Percentiles rank a stretch among this genome's conserved stretches.
Evolutionary conservation across 2,329 filamentous ascomycete genomes (phyloP).

Genomic region (Metarhizium guizhouense): DNA sequence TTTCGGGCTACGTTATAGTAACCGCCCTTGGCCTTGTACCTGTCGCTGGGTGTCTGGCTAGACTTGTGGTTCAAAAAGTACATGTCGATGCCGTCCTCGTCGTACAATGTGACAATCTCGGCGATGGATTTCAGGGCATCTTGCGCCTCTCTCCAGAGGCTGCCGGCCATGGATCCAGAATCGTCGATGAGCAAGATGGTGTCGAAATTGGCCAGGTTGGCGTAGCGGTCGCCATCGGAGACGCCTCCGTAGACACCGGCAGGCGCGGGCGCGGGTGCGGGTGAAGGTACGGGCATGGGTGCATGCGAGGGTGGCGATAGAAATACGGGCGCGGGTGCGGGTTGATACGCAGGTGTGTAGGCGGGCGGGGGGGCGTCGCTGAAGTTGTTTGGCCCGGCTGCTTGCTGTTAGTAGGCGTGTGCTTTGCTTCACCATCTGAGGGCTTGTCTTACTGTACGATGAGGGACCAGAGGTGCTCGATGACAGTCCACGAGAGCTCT

Average conservation of each 20-base stretch:
- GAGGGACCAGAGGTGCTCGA: background rate
- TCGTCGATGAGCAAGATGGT: constrained; percentile 90
- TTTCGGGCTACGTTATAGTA: constrained; percentile 49
- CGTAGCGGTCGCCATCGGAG: constrained; percentile 55
- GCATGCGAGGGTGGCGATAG: background rate
- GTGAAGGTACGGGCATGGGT: background rate
- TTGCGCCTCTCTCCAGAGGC: constrained; percentile 67
- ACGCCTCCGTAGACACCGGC: background rate
- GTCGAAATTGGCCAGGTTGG: constrained; percentile 72
- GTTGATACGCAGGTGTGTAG: too few relatives aligned
- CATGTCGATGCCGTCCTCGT: constrained; percentile 79
- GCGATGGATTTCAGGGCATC: constrained; percentile 64
- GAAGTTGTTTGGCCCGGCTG: too few relatives aligned
- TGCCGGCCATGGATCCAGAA: constrained; percentile 73
- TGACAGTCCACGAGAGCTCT: background rate
- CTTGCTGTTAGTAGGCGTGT: too few relatives aligned
- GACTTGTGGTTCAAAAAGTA: constrained; percentile 74
- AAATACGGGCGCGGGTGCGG: too few relatives aligned
- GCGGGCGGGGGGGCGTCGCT: too few relatives aligned
- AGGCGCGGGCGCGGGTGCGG: background rate
- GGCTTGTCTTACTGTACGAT: background rate
- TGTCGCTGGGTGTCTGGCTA: constrained; percentile 24
- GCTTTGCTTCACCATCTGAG: too few relatives aligned
- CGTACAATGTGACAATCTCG: constrained; percentile 71
- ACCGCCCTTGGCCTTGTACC: constrained; percentile 44